Evolutionary conservation across 2,329 filamentous ascomycete genomes (phyloP).

Genomic region (Epicoccum nigrum): DNA sequence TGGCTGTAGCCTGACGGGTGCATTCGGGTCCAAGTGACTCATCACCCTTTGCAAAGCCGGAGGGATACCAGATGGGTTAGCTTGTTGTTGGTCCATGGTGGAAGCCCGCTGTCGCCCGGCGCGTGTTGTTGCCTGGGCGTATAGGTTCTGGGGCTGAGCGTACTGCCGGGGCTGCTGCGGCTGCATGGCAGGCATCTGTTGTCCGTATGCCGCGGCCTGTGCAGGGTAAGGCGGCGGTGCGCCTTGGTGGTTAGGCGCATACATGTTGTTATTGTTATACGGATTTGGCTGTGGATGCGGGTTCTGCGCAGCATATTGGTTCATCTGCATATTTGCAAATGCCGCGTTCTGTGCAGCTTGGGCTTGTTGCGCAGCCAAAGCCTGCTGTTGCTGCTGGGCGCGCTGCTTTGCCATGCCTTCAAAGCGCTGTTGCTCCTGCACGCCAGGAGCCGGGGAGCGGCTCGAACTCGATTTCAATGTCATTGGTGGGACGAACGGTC

Average conservation of each 20-base stretch:
- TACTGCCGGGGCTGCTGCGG: constrained; percentile 47
- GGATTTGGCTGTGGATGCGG: constrained; percentile 64
- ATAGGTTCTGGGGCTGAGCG: constrained; percentile 72
- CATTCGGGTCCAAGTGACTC: constrained; percentile 91
- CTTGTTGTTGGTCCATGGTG: constrained; percentile 94
- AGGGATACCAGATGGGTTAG: constrained; percentile 89
- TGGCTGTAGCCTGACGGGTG: constrained; percentile 90
- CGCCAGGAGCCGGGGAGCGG: constrained; percentile 88
- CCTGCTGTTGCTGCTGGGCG: constrained; percentile 59
- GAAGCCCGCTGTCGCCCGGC: constrained; percentile 86
- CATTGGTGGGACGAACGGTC: constrained; percentile 95
- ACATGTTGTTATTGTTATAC: constrained; percentile 81
- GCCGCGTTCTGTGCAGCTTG: constrained; percentile 68
- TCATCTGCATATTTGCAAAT: constrained; percentile 68
- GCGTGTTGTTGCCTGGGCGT: constrained; percentile 76
- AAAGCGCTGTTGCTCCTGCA: constrained; percentile 93
- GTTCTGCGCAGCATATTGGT: constrained; percentile 56
- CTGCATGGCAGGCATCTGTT: constrained; percentile 63
- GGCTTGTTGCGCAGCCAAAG: constrained; percentile 62
- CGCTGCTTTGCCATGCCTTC: constrained; percentile 93
- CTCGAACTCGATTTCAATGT: constrained; percentile 87
- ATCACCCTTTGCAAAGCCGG: constrained; percentile 92
- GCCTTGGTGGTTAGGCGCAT: constrained; percentile 68
- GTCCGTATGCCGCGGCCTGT: constrained; percentile 61
- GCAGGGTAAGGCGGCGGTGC: constrained; percentile 80